Percentiles rank a stretch among this genome's conserved stretches.
Conservation (phyloP, 164 flowering plant species). For the grape (Vitis vinifera) region DNA sequence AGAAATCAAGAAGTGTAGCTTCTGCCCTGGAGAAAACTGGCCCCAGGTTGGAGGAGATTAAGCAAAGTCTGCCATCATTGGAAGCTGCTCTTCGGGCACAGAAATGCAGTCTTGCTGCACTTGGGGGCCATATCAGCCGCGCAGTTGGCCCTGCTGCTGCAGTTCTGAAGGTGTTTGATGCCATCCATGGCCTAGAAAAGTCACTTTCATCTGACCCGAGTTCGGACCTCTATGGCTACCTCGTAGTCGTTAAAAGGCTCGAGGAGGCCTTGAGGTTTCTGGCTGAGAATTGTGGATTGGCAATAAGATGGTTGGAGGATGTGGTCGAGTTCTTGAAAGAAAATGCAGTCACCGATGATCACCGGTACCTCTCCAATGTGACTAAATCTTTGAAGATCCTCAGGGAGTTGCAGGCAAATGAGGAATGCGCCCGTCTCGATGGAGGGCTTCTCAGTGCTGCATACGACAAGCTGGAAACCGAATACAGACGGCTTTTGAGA, state of each 20-base stretch:
- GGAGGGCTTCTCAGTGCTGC: slow-evolving; percentile 46
- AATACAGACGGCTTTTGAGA: slow-evolving; percentile 35
- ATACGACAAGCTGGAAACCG: slow-evolving; percentile 36
- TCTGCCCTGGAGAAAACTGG: slow-evolving; percentile 30
- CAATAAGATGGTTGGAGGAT: slow-evolving; percentile 51
- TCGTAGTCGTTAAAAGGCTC: slow-evolving; percentile 29
- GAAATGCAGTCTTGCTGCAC: slow-evolving; percentile 13
- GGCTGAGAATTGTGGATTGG: slow-evolving; percentile 38
- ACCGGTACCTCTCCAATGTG: slow-evolving; percentile 20
- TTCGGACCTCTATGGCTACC: slow-evolving; percentile 27
- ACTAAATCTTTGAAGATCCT: slow-evolving; percentile 32
- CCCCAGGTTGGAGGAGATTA: slow-evolving; percentile 31
- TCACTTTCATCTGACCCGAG: slow-evolving; percentile 23
- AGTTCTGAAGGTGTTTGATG: slow-evolving; percentile 36
- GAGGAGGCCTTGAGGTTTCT: slow-evolving; percentile 51
- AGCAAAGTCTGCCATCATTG: slow-evolving; percentile 28
- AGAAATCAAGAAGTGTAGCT: slow-evolving; percentile 40
- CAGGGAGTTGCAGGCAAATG: slow-evolving; percentile 24
- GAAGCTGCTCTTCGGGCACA: slow-evolving; percentile 26
- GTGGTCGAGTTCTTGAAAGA: slow-evolving; percentile 31
- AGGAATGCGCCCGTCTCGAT: slow-evolving; percentile 23
- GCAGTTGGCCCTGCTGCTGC: slow-evolving; percentile 52
- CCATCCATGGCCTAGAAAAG: slow-evolving; percentile 39
- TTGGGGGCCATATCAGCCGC: slow-evolving; percentile 34
- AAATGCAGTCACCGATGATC: slow-evolving; percentile 19